A percentile compares a stretch with the other conserved stretches of the same genome.
Conservation (phyloP, 208 protist genomes). For the Angomonas deanei region DNA sequence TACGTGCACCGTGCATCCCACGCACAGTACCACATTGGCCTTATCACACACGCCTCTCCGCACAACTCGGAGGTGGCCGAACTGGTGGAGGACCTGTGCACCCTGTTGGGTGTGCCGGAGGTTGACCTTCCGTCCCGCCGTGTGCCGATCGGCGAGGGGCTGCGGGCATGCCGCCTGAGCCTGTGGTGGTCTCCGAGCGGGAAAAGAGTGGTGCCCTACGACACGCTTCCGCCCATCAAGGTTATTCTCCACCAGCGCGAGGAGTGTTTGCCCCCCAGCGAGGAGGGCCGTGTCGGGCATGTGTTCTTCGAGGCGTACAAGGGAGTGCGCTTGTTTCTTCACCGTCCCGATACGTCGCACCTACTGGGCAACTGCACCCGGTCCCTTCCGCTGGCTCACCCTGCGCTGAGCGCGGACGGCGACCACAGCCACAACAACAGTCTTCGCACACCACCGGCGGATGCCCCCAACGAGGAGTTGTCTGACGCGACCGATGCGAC, state of each 20-base stretch:
- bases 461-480: background rate
- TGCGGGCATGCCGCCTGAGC: constrained; percentile 32
- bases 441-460: background rate
- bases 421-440: background rate
- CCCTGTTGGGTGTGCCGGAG: background rate
- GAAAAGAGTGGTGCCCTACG: constrained; percentile 36
- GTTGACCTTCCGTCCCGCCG: constrained; percentile 8
- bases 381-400: constrained; percentile 6
- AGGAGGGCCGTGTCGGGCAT: background rate
- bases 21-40: constrained; percentile 25
- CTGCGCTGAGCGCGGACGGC: background rate
- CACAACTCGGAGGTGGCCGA: constrained; percentile 7
- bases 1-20: constrained; percentile 18
- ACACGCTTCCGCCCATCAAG: constrained; percentile 36
- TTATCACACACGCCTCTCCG: constrained; percentile 28
- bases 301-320: constrained; percentile 39
- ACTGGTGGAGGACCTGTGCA: constrained; percentile 17
- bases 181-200: constrained; percentile 56
- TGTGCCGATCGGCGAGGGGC: constrained; percentile 40
- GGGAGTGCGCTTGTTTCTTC: constrained; percentile 30
- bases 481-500: background rate
- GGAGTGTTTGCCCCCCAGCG: background rate
- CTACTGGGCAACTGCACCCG: constrained; percentile 26
- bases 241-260: constrained; percentile 33
- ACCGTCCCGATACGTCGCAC: constrained; percentile 27